Percentiles rank a stretch among this genome's conserved stretches.
Conservation (phyloP, 768 basidiomycete genomes). For the Serendipita indica region DNA sequence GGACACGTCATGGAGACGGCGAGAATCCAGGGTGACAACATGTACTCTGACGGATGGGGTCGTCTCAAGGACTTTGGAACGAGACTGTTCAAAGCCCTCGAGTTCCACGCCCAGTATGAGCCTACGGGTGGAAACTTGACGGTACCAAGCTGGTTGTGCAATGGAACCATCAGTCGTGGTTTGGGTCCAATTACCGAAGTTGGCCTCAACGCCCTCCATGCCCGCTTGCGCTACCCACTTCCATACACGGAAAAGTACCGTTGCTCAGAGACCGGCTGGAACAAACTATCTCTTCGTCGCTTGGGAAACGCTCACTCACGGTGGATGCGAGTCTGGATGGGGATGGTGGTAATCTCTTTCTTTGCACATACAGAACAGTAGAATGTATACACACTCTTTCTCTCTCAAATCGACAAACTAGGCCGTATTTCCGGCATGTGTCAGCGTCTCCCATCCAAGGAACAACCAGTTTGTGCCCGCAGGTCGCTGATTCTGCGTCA, state of each 20-base stretch:
- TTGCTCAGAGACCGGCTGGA: neutral
- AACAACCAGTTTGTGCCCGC: constrained; percentile 1
- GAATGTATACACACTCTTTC: too few relatives aligned
- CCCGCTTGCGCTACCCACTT: neutral
- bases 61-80: neutral
- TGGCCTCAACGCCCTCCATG: neutral
- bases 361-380: too few relatives aligned
- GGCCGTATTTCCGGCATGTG: neutral
- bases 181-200: constrained; percentile 6
- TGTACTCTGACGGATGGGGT: neutral
- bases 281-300: constrained; percentile 8
- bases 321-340: too few relatives aligned
- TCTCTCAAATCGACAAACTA: neutral
- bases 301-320: constrained; percentile 5
- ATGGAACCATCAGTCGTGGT: neutral
- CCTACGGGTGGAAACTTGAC: neutral
- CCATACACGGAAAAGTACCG: neutral
- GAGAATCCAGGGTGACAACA: constrained; percentile 4
- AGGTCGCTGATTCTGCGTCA: neutral
- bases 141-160: constrained; percentile 1
- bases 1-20: neutral
- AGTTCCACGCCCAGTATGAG: constrained; percentile 7
- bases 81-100: neutral
- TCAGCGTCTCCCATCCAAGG: constrained; percentile 1
- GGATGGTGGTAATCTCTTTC: too few relatives aligned